Evolutionary conservation across 2,329 filamentous ascomycete genomes (phyloP), one percentile per base, ranked within the genome.

Genomic region (Fusarium nelsonii): DNA sequence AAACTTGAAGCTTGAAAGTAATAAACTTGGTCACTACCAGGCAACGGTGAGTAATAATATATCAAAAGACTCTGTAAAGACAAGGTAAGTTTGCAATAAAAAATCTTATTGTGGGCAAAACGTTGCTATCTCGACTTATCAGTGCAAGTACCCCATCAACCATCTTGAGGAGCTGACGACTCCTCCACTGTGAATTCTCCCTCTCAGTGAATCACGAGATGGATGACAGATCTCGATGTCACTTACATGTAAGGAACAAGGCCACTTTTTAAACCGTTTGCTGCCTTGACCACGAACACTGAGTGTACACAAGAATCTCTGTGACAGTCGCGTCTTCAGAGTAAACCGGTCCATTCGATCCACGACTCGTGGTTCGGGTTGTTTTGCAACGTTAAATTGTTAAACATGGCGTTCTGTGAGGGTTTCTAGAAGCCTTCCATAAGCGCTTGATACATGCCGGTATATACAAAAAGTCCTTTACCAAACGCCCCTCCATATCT

Each of bases 161-260:
- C 34, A 18, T 30, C 23, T 20, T 23, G 34, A 55, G 23, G 34
- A 67, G 56, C 51, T 58, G 51, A 67, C 56, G 50, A 63, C 56
- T 51, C 51, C 48, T 18, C 39, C 36, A 33, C 10, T 16, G 51
- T 48, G 44, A 28, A 44, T 26, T 50, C 44, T 36, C 15, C 53
- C 36, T 12, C 20, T 28, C 32, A 51, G 40, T 70, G 44, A 69
- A 69, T 69, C 66, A 69, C 56, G 41, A 28, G 51, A 43, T 15
- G 37, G 52, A 16, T 28, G 46, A 46, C 46, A 63, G 48, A 70
- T 67, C 66, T 67, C 52, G 48, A 66, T 70, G 40, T n/a, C 9
- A 39, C 20, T 9, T 26, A 18, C 23, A 34, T 37, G n/a, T 26
- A 48, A 51, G 32, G 30, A 30, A 4, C 10, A 48, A 26, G 20